Conservation (phyloP, 345 rosid species). For the Nephelium lappaceum region DNA sequence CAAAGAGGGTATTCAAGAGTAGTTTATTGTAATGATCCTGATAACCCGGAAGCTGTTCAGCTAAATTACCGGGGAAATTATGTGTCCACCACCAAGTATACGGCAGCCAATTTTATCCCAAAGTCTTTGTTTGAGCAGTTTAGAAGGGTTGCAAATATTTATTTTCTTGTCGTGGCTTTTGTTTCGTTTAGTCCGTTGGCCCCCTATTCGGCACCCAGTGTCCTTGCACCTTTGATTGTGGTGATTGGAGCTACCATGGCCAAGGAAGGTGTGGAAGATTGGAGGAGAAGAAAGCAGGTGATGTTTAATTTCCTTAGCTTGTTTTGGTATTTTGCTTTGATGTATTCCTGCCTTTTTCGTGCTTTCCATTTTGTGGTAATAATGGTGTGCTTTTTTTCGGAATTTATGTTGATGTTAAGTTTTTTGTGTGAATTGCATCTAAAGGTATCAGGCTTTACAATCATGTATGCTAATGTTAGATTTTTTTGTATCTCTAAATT, state of each 20-base stretch:
- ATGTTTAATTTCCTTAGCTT: conserved; percentile 10
- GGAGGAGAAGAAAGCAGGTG: conserved; percentile 76
- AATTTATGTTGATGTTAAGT: neutral
- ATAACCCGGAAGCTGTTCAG: conserved; percentile 55
- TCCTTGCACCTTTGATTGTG: conserved; percentile 69
- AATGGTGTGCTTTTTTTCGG: neutral
- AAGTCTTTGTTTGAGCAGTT: conserved; percentile 98
- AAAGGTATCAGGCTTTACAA: neutral
- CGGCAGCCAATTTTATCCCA: conserved; percentile 71
- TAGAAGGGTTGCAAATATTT: conserved; percentile 91
- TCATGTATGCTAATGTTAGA: neutral
- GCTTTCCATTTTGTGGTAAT: neutral
- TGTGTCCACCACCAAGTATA: conserved; percentile 88
- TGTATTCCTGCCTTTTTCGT: neutral
- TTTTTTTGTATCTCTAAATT: neutral
- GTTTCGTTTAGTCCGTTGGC: conserved; percentile 90
- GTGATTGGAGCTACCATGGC: conserved; percentile 87
- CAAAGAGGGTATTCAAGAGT: conserved; percentile 77
- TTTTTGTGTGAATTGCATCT: neutral
- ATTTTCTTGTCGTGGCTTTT: conserved; percentile 86
- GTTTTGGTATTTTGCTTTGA: neutral
- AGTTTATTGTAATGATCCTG: conserved; percentile 85
- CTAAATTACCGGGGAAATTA: conserved; percentile 78
- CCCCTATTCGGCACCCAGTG: conserved; percentile 71
- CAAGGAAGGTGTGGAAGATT: conserved; percentile 94